phyloP scores from a whole-genome alignment of 257 asterid species.

The Buddleja alternifolia region DNA sequence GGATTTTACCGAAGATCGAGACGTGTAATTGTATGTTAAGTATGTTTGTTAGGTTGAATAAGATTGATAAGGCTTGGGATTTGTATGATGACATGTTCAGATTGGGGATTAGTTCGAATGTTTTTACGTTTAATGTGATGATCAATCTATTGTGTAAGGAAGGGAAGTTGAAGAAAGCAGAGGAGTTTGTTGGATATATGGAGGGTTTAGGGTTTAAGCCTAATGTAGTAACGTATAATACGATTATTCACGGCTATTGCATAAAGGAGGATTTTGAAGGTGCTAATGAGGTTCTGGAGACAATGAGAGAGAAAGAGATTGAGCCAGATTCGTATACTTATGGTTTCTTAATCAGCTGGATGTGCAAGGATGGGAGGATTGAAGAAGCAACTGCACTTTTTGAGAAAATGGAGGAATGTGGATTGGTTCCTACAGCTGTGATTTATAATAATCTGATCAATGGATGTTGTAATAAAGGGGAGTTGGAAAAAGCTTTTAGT shows the following conservation, averaged over 20 bases:
- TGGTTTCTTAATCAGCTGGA: conserved; percentile 44
- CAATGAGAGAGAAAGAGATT: conserved; percentile 41
- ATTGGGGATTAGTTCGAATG: conserved; percentile 42
- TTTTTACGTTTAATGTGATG: conserved; percentile 53
- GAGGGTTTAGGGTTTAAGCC: conserved; percentile 54
- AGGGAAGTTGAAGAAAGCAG: conserved; percentile 56
- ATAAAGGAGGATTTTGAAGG: conserved; percentile 41
- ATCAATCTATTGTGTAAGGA: conserved; percentile 58
- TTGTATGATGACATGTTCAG: conserved; percentile 51
- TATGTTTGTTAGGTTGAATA: conserved; percentile 42
- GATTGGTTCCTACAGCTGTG: conserved; percentile 50
- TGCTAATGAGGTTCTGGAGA: conserved; percentile 40
- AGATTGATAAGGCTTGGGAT: conserved; percentile 38
- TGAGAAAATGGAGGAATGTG: conserved; percentile 48
- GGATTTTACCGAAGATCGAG: conserved; percentile 44
- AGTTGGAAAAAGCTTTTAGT: conserved; percentile 48
- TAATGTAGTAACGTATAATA: conserved; percentile 52
- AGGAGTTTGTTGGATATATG: conserved; percentile 46
- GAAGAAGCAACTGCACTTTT: conserved; percentile 49
- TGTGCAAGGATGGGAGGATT: conserved; percentile 44
- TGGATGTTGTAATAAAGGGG: conserved; percentile 55
- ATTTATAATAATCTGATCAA: conserved; percentile 53
- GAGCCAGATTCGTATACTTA: conserved; percentile 55
- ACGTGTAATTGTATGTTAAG: conserved; percentile 57
- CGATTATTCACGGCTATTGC: conserved; percentile 49